Evolutionary conservation across 1,284 basidiomycete genomes (phyloP).

Genomic region (Moesziomyces parantarcticus): DNA sequence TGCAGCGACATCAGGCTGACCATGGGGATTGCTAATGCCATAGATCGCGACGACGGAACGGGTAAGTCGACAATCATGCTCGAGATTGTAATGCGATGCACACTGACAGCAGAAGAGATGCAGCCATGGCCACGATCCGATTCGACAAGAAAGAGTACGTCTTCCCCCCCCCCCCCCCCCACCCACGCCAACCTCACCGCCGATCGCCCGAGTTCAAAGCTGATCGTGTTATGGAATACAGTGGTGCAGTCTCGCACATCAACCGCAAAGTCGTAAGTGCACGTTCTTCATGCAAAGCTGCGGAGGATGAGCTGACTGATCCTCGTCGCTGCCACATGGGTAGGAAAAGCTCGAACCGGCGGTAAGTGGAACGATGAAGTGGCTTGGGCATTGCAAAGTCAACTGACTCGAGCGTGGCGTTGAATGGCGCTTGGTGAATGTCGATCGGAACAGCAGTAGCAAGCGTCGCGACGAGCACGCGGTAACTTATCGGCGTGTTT

Average conservation of each 20-base stretch:
- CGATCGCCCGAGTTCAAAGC: no score
- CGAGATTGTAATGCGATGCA: background rate
- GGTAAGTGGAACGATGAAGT: slow-evolving; percentile 1
- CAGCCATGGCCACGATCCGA: slow-evolving; percentile 31
- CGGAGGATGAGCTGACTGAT: no score
- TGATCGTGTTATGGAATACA: background rate
- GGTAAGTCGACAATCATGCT: slow-evolving; percentile 1
- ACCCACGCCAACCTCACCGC: no score
- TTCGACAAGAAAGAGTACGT: slow-evolving; percentile 26
- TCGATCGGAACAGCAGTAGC: no score
- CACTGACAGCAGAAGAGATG: background rate
- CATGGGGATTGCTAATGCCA: background rate
- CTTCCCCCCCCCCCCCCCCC: no score
- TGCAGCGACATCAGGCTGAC: background rate
- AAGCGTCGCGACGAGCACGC: no score
- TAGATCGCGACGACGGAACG: slow-evolving; percentile 24
- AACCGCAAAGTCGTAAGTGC: slow-evolving; percentile 29
- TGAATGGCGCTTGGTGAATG: slow-evolving; percentile 10
- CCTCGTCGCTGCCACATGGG: no score
- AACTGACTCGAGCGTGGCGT: no score
- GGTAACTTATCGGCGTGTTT: no score
- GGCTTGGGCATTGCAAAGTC: no score
- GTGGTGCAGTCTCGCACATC: slow-evolving; percentile 11
- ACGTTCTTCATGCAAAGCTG: no score
- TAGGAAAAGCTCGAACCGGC: slow-evolving; percentile 17